Conservation (phyloP, 805 yeast species). For the Zygotorulaspora sp. region DNA sequence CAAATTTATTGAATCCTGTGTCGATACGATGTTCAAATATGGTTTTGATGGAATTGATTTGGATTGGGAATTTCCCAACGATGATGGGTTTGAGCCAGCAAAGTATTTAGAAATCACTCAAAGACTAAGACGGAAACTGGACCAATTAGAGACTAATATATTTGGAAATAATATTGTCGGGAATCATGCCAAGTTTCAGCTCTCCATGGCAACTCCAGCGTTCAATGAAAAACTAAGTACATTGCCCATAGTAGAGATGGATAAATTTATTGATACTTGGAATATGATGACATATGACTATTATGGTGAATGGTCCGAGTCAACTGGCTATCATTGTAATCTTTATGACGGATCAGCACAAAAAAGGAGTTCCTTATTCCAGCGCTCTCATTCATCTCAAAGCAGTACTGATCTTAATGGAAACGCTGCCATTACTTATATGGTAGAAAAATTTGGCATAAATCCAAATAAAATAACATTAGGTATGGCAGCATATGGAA, state of each 20-base stretch:
- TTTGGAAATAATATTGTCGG: slow-evolving; percentile 12
- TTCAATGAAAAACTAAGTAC: slow-evolving; percentile 42
- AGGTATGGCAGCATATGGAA: slow-evolving; percentile 89
- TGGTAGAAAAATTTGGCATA: slow-evolving; percentile 41
- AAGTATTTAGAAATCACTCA: slow-evolving; percentile 43
- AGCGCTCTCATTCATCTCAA: slow-evolving; percentile 12
- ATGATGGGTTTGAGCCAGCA: slow-evolving; percentile 40
- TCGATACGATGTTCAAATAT: slow-evolving; percentile 44
- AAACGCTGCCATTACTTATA: slow-evolving; percentile 44
- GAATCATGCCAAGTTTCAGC: slow-evolving; percentile 35
- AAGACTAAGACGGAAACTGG: slow-evolving; percentile 39
- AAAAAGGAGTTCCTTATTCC: slow-evolving; percentile 5
- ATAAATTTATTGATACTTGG: slow-evolving; percentile 59
- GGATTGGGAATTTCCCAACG: slow-evolving; percentile 89
- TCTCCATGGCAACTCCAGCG: slow-evolving; percentile 79
- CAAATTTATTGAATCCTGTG: slow-evolving; percentile 48
- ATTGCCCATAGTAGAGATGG: slow-evolving; percentile 51
- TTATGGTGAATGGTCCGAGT: slow-evolving; percentile 68
- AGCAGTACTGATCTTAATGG: slow-evolving; percentile 43
- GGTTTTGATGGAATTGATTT: slow-evolving; percentile 88
- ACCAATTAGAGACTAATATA: slow-evolving; percentile 35
- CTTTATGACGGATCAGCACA: slow-evolving; percentile 35
- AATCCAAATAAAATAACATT: slow-evolving; percentile 51
- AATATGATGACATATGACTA: slow-evolving; percentile 92
- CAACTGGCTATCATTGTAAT: slow-evolving; percentile 67